Percentiles rank a stretch among this genome's conserved stretches.
Evolutionary conservation across 345 rosid species (phyloP).

Genomic region (Ceriops zippeliana): DNA sequence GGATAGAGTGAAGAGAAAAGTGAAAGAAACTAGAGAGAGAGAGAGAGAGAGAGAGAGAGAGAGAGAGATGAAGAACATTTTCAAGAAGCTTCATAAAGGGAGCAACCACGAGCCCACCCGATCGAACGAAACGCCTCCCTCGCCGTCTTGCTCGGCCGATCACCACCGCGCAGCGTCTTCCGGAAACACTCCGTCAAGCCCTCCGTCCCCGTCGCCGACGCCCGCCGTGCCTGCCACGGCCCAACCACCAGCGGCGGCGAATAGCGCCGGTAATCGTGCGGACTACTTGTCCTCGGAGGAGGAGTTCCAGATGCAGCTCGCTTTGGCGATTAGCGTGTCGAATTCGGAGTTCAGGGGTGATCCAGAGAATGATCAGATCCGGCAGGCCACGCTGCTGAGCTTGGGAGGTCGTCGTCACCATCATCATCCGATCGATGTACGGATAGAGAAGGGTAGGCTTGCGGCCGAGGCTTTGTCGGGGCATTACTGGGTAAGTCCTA

Average conservation of each 20-base stretch:
- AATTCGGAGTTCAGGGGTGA: slow-evolving; percentile 65
- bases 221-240: slow-evolving; percentile 11
- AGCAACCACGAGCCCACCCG: slow-evolving; percentile 67
- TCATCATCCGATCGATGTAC: slow-evolving; percentile 44
- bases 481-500: slow-evolving; percentile 83
- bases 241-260: slow-evolving; percentile 2
- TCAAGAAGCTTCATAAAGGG: slow-evolving; percentile 85
- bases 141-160: slow-evolving; percentile 46
- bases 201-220: slow-evolving; percentile 37
- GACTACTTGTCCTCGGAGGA: slow-evolving; percentile 87
- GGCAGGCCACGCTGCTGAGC: slow-evolving; percentile 72
- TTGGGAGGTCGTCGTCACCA: slow-evolving; percentile 38
- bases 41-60: slow-evolving; percentile 10
- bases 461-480: slow-evolving; percentile 72
- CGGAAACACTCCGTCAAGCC: slow-evolving; percentile 38
- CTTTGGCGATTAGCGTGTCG: slow-evolving; percentile 92
- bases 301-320: slow-evolving; percentile 93
- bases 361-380: slow-evolving; percentile 88
- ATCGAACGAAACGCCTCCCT: slow-evolving; percentile 53
- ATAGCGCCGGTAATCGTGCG: slow-evolving; percentile 19
- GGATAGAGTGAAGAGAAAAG: background rate
- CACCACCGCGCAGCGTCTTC: slow-evolving; percentile 32
- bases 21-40: background rate
- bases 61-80: slow-evolving; percentile 75
- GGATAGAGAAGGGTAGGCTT: slow-evolving; percentile 53